Evolutionary conservation across 108 stramenopile genomes (phyloP).

Genomic region (Skeletonema menzelii): DNA sequence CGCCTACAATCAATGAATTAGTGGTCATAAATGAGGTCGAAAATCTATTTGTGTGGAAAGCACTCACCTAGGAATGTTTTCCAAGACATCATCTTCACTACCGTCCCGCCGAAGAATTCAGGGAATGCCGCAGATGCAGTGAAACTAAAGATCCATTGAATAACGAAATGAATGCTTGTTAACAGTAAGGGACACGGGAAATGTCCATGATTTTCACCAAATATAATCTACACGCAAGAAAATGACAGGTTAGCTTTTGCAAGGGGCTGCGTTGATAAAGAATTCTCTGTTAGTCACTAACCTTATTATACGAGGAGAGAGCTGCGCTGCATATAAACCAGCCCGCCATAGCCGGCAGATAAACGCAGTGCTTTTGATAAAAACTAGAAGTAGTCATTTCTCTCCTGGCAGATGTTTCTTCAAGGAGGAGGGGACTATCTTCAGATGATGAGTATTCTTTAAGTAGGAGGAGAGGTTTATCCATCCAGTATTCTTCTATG

Average conservation of each 20-base stretch:
- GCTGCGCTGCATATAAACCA: constrained; percentile 91
- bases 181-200: constrained; percentile 88
- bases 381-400: constrained; percentile 30
- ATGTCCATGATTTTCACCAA: constrained; percentile 64
- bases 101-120: constrained; percentile 56
- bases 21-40: neutral
- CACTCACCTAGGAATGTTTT: constrained; percentile 49
- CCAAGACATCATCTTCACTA: constrained; percentile 74
- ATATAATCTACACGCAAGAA: constrained; percentile 46
- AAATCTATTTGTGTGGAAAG: neutral
- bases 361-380: constrained; percentile 71
- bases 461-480: neutral
- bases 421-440: neutral
- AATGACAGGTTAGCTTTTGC: neutral
- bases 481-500: neutral
- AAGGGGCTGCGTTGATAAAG: neutral
- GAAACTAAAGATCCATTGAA: constrained; percentile 81
- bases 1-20: constrained; percentile 9
- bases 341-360: constrained; percentile 80
- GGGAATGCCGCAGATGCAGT: constrained; percentile 57
- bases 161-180: constrained; percentile 80
- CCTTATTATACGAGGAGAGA: constrained; percentile 56
- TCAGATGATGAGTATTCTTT: neutral
- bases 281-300: neutral
- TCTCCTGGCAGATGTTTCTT: neutral